Percentiles rank a stretch among this genome's conserved stretches.
Conservation (phyloP, 768 basidiomycete species). For the Suillus tomentosus region DNA sequence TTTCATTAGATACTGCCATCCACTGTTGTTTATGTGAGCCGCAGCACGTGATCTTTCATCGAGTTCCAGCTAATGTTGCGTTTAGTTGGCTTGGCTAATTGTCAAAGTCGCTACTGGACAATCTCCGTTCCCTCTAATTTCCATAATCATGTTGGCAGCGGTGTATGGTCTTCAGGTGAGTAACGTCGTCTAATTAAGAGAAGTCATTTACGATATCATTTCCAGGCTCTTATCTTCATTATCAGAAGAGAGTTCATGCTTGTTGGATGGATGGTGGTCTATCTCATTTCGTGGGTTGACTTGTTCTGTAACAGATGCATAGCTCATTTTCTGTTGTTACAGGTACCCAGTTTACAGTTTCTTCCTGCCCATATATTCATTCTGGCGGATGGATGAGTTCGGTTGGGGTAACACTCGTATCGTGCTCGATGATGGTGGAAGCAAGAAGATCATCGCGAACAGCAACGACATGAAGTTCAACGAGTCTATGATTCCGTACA, state of each 20-base stretch:
- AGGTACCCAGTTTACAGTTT: conserved; percentile 71
- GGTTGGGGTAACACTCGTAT: conserved; percentile 67
- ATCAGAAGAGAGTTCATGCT: conserved; percentile 78
- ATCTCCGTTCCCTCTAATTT: conserved; percentile 59
- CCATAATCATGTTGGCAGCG: conserved; percentile 65
- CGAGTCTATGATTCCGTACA: conserved; percentile 75
- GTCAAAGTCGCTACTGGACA: conserved; percentile 53
- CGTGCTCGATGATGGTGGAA: conserved; percentile 66
- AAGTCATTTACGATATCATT: conserved; percentile 3
- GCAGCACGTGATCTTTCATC: conserved; percentile 7
- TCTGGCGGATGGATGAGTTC: conserved; percentile 80
- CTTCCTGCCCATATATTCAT: conserved; percentile 69
- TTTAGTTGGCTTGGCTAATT: conserved; percentile 61
- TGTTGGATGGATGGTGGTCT: conserved; percentile 73
- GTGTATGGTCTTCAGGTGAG: conserved; percentile 69
- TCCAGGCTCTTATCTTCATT: conserved; percentile 63
- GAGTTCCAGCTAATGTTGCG: conserved; percentile 14
- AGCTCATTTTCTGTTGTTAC: conserved; percentile 11
- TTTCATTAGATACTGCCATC: conserved; percentile 52
- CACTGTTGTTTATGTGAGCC: conserved; percentile 61
- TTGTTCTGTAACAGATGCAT: neutral
- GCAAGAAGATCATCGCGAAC: conserved; percentile 56
- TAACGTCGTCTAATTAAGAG: conserved; percentile 1
- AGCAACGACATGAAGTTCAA: conserved; percentile 72
- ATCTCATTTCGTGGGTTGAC: conserved; percentile 58